Conservation (phyloP, 768 basidiomycete species). For the Mycena indigotica region DNA sequence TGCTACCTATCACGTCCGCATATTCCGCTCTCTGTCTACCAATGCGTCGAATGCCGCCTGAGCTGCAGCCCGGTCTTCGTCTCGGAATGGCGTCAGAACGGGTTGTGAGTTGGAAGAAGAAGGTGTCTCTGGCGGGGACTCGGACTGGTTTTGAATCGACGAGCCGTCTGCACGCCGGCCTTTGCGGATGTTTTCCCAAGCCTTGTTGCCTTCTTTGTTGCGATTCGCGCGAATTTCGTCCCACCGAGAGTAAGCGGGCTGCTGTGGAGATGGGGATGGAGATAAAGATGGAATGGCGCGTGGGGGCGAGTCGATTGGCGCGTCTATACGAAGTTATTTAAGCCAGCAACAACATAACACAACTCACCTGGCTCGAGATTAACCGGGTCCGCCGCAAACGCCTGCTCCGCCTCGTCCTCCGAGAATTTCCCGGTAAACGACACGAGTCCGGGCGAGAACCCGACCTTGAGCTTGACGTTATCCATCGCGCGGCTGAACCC, state of each 20-base stretch:
- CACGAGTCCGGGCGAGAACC: conserved; percentile 4
- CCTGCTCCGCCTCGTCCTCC: neutral
- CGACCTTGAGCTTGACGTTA: conserved; percentile 17
- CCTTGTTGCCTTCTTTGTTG: conserved; percentile 6
- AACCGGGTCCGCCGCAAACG: too few species aligned
- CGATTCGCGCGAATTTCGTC: conserved; percentile 21
- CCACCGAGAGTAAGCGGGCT: conserved; percentile 15
- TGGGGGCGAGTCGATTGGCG: conserved; percentile 10
- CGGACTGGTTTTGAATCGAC: neutral
- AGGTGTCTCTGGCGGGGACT: neutral
- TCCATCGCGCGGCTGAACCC: conserved; percentile 22
- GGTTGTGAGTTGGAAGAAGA: neutral
- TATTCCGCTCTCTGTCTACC: conserved; percentile 18
- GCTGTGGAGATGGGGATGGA: neutral
- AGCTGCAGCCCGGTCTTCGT: conserved; percentile 13
- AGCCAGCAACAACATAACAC: neutral
- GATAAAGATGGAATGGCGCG: neutral
- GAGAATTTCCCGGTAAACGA: conserved; percentile 3
- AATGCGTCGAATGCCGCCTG: conserved; percentile 21
- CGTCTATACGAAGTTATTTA: conserved; percentile 3
- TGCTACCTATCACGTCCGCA: conserved; percentile 4
- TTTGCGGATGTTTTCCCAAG: conserved; percentile 21
- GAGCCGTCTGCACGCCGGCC: conserved; percentile 17
- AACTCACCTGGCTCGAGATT: conserved; percentile 10
- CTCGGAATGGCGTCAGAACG: conserved; percentile 4